phyloP scores from a whole-genome alignment of 192 early-diverging fungal species.

The Endogone sp. region DNA sequence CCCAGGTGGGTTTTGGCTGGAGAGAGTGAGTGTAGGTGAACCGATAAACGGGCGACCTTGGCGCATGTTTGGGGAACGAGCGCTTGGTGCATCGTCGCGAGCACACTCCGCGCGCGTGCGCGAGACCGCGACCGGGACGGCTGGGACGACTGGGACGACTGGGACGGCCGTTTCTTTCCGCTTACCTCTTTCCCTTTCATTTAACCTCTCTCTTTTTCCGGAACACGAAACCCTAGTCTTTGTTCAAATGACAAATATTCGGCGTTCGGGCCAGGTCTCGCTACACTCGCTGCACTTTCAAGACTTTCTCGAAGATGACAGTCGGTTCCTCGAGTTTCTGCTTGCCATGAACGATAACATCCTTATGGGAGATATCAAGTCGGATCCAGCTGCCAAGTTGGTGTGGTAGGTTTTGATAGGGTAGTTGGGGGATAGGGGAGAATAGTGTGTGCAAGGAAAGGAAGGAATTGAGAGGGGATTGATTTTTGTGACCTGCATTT shows the following conservation, averaged over 20 bases:
- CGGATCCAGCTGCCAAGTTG: slow-evolving; percentile 57
- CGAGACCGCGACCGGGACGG: too few species aligned
- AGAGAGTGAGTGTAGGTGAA: not conserved
- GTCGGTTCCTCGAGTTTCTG: slow-evolving; percentile 55
- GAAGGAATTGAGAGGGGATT: not conserved
- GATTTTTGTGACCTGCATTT: too few species aligned
- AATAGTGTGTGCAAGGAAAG: not conserved
- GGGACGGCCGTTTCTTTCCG: too few species aligned
- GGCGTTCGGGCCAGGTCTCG: slow-evolving; percentile 41
- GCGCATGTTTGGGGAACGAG: too few species aligned
- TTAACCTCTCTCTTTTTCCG: too few species aligned
- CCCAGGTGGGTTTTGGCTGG: not conserved
- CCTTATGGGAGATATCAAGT: slow-evolving; percentile 67
- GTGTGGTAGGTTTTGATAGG: slow-evolving; percentile 45
- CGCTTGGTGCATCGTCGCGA: too few species aligned
- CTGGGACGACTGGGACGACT: too few species aligned
- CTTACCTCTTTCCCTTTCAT: too few species aligned
- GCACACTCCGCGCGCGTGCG: too few species aligned
- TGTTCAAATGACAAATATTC: slow-evolving; percentile 29
- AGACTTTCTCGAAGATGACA: slow-evolving; percentile 61
- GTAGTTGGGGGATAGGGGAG: not conserved
- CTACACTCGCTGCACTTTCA: slow-evolving; percentile 61
- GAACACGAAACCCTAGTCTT: too few species aligned
- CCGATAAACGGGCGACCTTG: too few species aligned
- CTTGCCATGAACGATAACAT: slow-evolving; percentile 65